A percentile compares a stretch with the other conserved stretches of the same genome.
These are phyloP conservation scores for Pseudozyma sp. DNA, from an alignment of 1,284 basidiomycete genomes.

Conservation along the genomic window DNA sequence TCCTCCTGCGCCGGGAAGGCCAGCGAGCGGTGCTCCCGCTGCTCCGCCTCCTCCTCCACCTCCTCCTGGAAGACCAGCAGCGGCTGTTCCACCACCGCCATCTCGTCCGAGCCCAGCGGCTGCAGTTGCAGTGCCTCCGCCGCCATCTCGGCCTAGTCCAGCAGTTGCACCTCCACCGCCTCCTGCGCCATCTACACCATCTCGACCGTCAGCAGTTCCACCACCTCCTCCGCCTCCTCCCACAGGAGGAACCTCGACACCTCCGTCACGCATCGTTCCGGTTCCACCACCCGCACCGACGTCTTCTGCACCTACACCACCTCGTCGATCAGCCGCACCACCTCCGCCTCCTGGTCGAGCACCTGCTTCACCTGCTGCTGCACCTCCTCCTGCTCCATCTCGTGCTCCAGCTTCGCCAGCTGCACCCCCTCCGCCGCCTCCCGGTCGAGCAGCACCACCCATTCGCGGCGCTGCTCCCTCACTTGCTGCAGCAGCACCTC, in stretches of 20 bases:
- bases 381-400: conserved; percentile 63
- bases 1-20: conserved; percentile 19
- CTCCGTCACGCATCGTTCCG: conserved; percentile 26
- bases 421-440: conserved; percentile 77
- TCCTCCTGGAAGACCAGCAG: conserved; percentile 18
- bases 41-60: conserved; percentile 35
- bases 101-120: conserved; percentile 18
- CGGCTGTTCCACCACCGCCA: conserved; percentile 18
- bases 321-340: conserved; percentile 85
- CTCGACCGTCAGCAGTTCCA: conserved; percentile 20
- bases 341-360: conserved; percentile 76
- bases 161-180: conserved; percentile 14
- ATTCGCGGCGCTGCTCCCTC: conserved; percentile 73
- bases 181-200: conserved; percentile 18
- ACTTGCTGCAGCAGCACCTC: conserved; percentile 77
- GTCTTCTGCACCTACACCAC: conserved; percentile 30
- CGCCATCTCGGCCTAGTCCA: conserved; percentile 19
- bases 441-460: conserved; percentile 78
- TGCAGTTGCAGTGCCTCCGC: conserved; percentile 14
- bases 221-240: conserved; percentile 16
- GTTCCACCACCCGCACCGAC: conserved; percentile 26
- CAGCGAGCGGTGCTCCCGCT: conserved; percentile 4
- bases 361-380: conserved; percentile 10
- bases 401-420: background rate
- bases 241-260: conserved; percentile 7